Evolutionary conservation across 1,284 basidiomycete genomes (phyloP).

Genomic region (Cryptococcus wingfieldii): DNA sequence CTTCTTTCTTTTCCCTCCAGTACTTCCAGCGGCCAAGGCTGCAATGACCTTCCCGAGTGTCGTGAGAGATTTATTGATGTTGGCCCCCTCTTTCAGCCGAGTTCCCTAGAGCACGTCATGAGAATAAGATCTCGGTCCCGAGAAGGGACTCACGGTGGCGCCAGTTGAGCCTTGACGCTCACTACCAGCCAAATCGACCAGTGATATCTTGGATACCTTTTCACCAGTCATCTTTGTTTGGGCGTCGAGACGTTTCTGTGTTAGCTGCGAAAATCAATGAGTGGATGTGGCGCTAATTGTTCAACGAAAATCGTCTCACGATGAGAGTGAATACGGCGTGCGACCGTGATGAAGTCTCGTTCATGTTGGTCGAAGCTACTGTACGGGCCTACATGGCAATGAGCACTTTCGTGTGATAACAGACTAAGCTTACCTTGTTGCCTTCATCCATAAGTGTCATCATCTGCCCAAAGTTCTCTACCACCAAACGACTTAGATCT

Average conservation of each 20-base stretch:
- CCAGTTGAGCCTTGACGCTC: conserved; percentile 95
- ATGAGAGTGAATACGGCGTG: conserved; percentile 97
- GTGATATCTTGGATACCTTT: conserved; percentile 90
- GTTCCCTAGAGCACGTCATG: conserved; percentile 55
- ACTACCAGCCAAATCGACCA: conserved; percentile 95
- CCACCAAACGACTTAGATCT: conserved; percentile 88
- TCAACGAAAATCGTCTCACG: conserved; percentile 20
- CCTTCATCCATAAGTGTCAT: conserved; percentile 99
- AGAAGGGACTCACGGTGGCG: conserved; percentile 58
- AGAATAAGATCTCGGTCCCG: not conserved
- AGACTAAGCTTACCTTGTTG: conserved; percentile 62
- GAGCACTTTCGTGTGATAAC: not conserved
- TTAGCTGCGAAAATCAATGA: conserved; percentile 52
- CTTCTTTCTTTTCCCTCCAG: conserved; percentile 71
- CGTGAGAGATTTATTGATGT: conserved; percentile 97
- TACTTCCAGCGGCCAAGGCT: conserved; percentile 66
- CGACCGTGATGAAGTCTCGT: conserved; percentile 97
- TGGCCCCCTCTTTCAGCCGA: conserved; percentile 90
- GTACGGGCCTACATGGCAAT: conserved; percentile 65
- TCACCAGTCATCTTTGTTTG: conserved; percentile 84
- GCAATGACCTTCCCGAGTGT: conserved; percentile 97
- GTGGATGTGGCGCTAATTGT: too few relatives aligned
- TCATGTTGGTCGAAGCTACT: conserved; percentile 99
- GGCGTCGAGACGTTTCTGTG: conserved; percentile 80
- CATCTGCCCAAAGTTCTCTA: conserved; percentile 88